Evolutionary conservation across 2,329 filamentous ascomycete species (phyloP).

Genomic region (Fusarium caatingaense): DNA sequence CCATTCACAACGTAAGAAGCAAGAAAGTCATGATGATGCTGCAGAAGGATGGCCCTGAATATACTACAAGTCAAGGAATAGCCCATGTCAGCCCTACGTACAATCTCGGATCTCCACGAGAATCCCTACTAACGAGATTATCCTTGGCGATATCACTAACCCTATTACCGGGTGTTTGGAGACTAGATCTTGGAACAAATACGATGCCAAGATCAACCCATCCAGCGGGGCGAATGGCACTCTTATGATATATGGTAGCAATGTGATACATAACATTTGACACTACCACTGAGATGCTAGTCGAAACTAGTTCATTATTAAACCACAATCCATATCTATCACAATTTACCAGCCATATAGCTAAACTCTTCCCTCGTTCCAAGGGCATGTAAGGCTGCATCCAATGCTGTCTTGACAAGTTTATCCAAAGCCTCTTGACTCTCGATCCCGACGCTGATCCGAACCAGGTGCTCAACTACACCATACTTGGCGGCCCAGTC

Average conservation of each 20-base stretch:
- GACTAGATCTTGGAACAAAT: not conserved
- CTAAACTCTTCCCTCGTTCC: not conserved
- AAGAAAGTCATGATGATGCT: not conserved
- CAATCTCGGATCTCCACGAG: not conserved
- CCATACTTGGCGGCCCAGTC: constrained; percentile 55
- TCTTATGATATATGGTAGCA: not conserved
- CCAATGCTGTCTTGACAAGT: constrained; percentile 32
- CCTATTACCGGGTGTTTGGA: not conserved
- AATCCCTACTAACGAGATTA: not conserved
- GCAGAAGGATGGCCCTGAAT: not conserved
- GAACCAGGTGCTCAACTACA: constrained; percentile 54
- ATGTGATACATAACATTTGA: not conserved
- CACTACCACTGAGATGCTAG: not conserved
- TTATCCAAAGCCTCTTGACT: constrained; percentile 46
- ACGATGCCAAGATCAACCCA: not conserved
- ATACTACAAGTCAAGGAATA: not conserved
- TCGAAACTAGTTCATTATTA: no score
- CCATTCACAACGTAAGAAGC: no score
- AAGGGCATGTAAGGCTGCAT: constrained; percentile 6
- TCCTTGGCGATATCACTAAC: not conserved
- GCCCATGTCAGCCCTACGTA: not conserved
- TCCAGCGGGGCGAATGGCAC: not conserved
- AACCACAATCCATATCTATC: not conserved
- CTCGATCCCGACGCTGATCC: constrained; percentile 60
- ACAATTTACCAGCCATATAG: not conserved